These are phyloP conservation scores for Martensiomyces pterosporus DNA, from an alignment of 192 early-diverging fungal species.

Conservation along the genomic window DNA sequence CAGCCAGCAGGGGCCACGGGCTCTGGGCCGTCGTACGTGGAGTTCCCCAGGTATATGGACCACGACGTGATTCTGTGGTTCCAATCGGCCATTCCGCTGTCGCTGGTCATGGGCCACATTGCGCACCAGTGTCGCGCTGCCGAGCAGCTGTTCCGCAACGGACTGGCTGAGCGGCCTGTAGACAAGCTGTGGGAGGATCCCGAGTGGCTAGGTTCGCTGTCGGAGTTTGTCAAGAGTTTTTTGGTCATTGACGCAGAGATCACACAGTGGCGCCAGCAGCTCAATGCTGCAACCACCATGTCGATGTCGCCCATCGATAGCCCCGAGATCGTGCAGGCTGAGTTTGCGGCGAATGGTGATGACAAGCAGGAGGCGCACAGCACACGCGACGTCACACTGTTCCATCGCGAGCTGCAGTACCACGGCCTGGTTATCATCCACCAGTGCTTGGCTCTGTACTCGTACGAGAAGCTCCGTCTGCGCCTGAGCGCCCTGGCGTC, in stretches of 20 bases:
- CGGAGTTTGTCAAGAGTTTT: slow-evolving; percentile 44
- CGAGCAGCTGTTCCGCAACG: slow-evolving; percentile 46
- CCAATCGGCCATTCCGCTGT: slow-evolving; percentile 49
- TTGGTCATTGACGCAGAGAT: slow-evolving; percentile 50
- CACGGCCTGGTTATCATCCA: slow-evolving; percentile 47
- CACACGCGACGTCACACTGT: slow-evolving; percentile 46
- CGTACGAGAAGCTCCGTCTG: slow-evolving; percentile 46
- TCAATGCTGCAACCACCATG: slow-evolving; percentile 41
- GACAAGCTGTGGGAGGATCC: slow-evolving; percentile 38
- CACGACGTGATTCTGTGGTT: slow-evolving; percentile 52
- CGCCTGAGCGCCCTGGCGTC: slow-evolving; percentile 39
- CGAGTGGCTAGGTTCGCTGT: slow-evolving; percentile 41
- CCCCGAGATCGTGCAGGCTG: slow-evolving; percentile 7
- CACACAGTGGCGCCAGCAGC: slow-evolving; percentile 49
- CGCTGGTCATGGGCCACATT: slow-evolving; percentile 48
- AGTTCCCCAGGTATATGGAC: slow-evolving; percentile 48
- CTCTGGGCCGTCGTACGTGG: slow-evolving; percentile 9
- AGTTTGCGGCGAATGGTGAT: not conserved
- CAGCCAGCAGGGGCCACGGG: not conserved
- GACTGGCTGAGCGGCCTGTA: slow-evolving; percentile 35
- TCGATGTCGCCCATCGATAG: slow-evolving; percentile 14
- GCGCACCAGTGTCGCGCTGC: slow-evolving; percentile 44
- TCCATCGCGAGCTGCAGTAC: slow-evolving; percentile 50
- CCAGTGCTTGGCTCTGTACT: slow-evolving; percentile 47
- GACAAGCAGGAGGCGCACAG: slow-evolving; percentile 19